A percentile compares a stretch with the other conserved stretches of the same genome.
phyloP scores from a whole-genome alignment of 768 basidiomycete genomes.

The Guyanaporus albipodus region DNA sequence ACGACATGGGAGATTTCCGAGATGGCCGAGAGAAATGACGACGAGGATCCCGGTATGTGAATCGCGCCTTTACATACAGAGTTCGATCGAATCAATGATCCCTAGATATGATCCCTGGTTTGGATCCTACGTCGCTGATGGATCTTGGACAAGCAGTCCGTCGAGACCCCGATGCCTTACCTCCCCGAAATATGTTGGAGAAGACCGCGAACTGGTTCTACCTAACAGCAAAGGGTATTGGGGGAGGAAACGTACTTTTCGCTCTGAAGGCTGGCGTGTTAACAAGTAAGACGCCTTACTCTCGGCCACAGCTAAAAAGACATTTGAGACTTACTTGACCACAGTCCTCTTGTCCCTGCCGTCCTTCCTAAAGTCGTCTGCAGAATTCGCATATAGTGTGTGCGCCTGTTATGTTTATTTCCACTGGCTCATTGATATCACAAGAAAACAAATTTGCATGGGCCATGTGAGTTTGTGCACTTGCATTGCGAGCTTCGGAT shows the following conservation, averaged over 20 bases:
- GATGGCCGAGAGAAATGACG: slow-evolving; percentile 45
- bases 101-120: slow-evolving; percentile 54
- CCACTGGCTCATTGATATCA: slow-evolving; percentile 2
- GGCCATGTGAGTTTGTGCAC: slow-evolving; percentile 51
- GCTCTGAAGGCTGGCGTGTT: slow-evolving; percentile 69
- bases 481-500: neutral
- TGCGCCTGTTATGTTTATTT: slow-evolving; percentile 4
- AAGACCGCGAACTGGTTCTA: slow-evolving; percentile 45
- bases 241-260: slow-evolving; percentile 59
- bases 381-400: slow-evolving; percentile 56
- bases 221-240: slow-evolving; percentile 35
- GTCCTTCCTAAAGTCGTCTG: slow-evolving; percentile 50
- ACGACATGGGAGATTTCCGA: slow-evolving; percentile 45
- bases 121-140: slow-evolving; percentile 36
- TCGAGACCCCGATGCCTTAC: slow-evolving; percentile 72
- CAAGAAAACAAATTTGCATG: slow-evolving; percentile 64
- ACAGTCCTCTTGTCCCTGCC: slow-evolving; percentile 59
- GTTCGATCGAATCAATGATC: neutral
- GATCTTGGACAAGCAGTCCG: slow-evolving; percentile 56
- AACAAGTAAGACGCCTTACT: slow-evolving; percentile 40
- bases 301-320: neutral
- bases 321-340: neutral
- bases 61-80: neutral
- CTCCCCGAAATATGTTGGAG: slow-evolving; percentile 60
- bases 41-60: slow-evolving; percentile 60